Base-by-base conservation (phyloP, 768 basidiomycete species). In the Russula abietina region DNA sequence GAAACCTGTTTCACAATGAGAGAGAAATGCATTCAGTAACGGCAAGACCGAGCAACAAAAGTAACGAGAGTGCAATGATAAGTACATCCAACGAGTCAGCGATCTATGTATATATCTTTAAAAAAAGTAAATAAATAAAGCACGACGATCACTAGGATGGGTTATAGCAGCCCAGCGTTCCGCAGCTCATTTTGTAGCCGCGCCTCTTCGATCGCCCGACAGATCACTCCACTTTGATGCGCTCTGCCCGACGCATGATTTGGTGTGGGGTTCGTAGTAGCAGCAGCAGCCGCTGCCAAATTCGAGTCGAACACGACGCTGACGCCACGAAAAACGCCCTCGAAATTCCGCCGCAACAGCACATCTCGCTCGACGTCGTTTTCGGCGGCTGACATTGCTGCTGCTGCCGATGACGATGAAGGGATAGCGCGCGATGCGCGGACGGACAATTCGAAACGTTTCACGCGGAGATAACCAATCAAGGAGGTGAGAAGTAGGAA, bases 401-500 rank as follows among this genome's bases (percentile, higher is more conserved):
- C 19, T 14, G 46, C 7, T 17, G 60, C 4, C 1, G 46, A 3
- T 14, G 46, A 10, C 12, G 60, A 14, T 6, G 48, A 4, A 4
- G 36, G 46, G 4, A 22, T 10, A 0, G 46, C 9, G 55, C 52
- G 57, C 36, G 76, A 66, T 70, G 79, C 73, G 32, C 86, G 83
- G 58, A 93, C 80, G 10, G 86, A 86, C 51, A 77, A 72, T 71
- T 93, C 91, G 88, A 90, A 93, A 57, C 87, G 87, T 70, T 93
- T 93, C 53, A 92, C 80, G 64, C 91, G 86, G 83, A 86, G 88
- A 74, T 82, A 97, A 11, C 89, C 86, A 33, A 93, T 83, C 59
- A 89, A 60, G 39, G 91, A 92, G 1, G 92, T 88, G 38, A 97
- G 78, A 36, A 98, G 78, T 26, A 98, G 78, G 80, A 96, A 93